Evolutionary conservation across 2,329 filamentous ascomycete genomes (phyloP), one percentile per base, ranked within the genome.

Genomic region (Alternaria gansuensis): DNA sequence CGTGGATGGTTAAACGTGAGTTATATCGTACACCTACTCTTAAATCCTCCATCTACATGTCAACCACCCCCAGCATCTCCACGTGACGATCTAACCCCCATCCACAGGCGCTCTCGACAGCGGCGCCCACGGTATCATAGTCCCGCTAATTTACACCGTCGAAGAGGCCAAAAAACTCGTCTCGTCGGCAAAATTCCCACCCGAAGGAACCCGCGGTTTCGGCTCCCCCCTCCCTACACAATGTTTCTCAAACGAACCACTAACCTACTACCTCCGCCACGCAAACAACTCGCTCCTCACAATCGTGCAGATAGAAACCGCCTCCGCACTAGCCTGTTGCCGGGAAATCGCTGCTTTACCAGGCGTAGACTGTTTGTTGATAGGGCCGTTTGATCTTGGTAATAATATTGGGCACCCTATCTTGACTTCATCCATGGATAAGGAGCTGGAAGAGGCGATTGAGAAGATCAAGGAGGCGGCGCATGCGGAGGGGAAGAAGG

Each of bases 1-100:
- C 82, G 46, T 87, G 84, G 85, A 86, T 87, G 84, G 84, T 87
- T 57, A 87, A 88, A 70, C 78, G 85, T 80, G 71, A 57, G 76
- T 67, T 5, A 33, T 13, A 26, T 11, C 41, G 39, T 34, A 8
- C 29, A 37, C 33, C 13, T 33, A 6, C 24, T 2, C 24, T 17
- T 24, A 13, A n/a, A 11, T 48, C 0, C 8, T 8, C 5, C 21
- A 23, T 8, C 21, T 40, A 40, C 11, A 24, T 10, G 11, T 40
- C 37, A 8, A 40, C 17, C 9, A 11, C 37, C 37, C 11, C 10
- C 17, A 23, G 54, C 13, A 50, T 41, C 26, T 39, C 31, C 46
- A 51, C 29, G 21, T 33, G 21, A 41, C 8, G 11, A 14, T 21
- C 52, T 57, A 10, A 57, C 23, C 44, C 3, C 17, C 17, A 14